Evolutionary conservation across 2,329 filamentous ascomycete genomes (phyloP).

Genomic region (Claviceps maximensis): DNA sequence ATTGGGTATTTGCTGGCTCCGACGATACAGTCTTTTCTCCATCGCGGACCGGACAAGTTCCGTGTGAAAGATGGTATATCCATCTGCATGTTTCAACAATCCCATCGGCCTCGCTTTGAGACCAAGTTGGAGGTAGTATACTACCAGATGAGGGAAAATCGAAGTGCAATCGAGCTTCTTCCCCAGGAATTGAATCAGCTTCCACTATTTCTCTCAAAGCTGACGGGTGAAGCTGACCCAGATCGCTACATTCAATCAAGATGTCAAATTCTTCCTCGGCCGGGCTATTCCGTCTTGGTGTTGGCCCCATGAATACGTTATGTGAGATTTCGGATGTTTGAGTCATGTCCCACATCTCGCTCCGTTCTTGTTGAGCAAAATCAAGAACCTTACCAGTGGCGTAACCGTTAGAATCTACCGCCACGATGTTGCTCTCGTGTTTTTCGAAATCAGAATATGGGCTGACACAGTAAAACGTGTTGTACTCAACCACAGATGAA

Average conservation of each 20-base stretch:
- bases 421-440: conserved; percentile 55
- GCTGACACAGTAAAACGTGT: conserved; percentile 64
- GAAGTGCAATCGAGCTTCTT: conserved; percentile 20
- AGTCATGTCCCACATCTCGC: conserved; percentile 92
- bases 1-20: conserved; percentile 5
- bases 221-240: conserved; percentile 62
- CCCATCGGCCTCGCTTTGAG: conserved; percentile 68
- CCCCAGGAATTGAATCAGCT: conserved; percentile 27
- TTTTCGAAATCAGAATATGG: conserved; percentile 61
- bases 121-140: conserved; percentile 73
- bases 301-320: conserved; percentile 85
- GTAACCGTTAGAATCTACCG: conserved; percentile 57
- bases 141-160: conserved; percentile 94
- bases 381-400: conserved; percentile 71
- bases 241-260: conserved; percentile 77
- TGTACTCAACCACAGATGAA: conserved; percentile 51
- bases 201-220: conserved; percentile 51
- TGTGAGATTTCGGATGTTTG: conserved; percentile 73
- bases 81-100: conserved; percentile 79
- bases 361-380: conserved; percentile 76
- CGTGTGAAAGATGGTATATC: conserved; percentile 75
- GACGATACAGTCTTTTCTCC: not conserved
- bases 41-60: conserved; percentile 30
- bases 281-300: conserved; percentile 52
- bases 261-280: conserved; percentile 62